Evolutionary conservation across 2,329 filamentous ascomycete species (phyloP), one percentile per base, ranked within the genome.

Genomic region (Aureobasidium lini): DNA sequence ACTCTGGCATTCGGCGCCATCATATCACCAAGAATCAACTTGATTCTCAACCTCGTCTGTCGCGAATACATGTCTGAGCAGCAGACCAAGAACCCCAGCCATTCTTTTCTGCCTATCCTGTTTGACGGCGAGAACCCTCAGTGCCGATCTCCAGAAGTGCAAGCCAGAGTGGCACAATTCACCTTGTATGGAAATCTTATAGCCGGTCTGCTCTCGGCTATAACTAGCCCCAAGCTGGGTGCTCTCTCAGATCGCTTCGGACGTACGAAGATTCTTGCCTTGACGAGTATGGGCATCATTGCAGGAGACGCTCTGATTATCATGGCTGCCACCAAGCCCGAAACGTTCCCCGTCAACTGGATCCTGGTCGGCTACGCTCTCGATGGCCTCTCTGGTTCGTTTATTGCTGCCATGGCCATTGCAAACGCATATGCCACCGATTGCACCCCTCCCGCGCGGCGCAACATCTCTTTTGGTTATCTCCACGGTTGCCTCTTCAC

Each of bases 371-470:
- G 90, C 9, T 83, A 86, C 37, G 78, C 89, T 9, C 78, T 92
- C 47, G 94, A 99, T 69, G 94, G 94, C 4, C 69, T 96, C 5
- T 85, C 85, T 9, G 94, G 94, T 7, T 96, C 92, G 0, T 96
- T 96, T 70, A 95, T 91, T 1, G 84, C 90, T 0, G 87, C 87
- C 31, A 88, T 88, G 77, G 85, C 87, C 47, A 76, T 95, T 60
- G 86, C 84, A 23, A 87, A 95, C 71, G 90, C 93, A 0, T 99
- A 97, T 72, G 87, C 89, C 11, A 86, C 90, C 42, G 94, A 99
- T 72, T 96, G 90, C 72, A 93, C 91, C 0, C 79, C 88, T 4
- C 89, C 91, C 0, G 87, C 88, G 32, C 84, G 84, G 67, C 85
- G 94, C 18, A 89, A 87, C 61, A 88, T 95, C 7, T 84, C 86